Evolutionary conservation across 768 basidiomycete species (phyloP).

Genomic region (Lactarius indigo): DNA sequence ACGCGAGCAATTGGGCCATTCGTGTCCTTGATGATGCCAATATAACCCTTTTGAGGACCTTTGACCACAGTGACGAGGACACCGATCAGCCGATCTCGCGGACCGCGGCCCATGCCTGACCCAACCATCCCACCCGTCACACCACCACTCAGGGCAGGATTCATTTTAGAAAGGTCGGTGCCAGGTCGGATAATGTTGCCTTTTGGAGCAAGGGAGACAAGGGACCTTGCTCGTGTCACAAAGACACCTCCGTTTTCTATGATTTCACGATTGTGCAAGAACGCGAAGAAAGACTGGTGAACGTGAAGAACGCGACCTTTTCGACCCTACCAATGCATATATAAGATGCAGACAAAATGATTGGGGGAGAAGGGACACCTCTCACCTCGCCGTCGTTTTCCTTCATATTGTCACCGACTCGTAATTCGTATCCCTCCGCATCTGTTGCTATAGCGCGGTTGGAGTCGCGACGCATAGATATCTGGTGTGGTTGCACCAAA

Average conservation of each 20-base stretch:
- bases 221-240: constrained; percentile 79
- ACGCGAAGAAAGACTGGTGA: constrained; percentile 90
- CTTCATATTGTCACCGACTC: constrained; percentile 87
- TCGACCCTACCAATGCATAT: constrained; percentile 51
- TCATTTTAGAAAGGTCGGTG: constrained; percentile 87
- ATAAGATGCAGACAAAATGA: constrained; percentile 4
- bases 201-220: constrained; percentile 85
- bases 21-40: constrained; percentile 92
- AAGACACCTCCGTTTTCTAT: constrained; percentile 92
- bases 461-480: constrained; percentile 85
- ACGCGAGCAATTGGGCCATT: constrained; percentile 85
- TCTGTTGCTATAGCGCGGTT: constrained; percentile 84
- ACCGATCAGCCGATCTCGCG: constrained; percentile 80
- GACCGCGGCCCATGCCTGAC: constrained; percentile 77
- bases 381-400: constrained; percentile 83
- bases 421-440: constrained; percentile 81
- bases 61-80: constrained; percentile 74
- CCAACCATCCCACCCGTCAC: constrained; percentile 74
- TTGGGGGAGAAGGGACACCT: constrained; percentile 23
- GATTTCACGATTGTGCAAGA: constrained; percentile 90
- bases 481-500: constrained; percentile 89
- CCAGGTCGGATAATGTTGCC: constrained; percentile 62
- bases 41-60: constrained; percentile 87
- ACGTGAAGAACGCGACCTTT: constrained; percentile 92
- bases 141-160: constrained; percentile 64